A percentile compares a stretch with the other conserved stretches of the same genome.
Conservation (phyloP, 305 asterid species). For the Vinca major region DNA sequence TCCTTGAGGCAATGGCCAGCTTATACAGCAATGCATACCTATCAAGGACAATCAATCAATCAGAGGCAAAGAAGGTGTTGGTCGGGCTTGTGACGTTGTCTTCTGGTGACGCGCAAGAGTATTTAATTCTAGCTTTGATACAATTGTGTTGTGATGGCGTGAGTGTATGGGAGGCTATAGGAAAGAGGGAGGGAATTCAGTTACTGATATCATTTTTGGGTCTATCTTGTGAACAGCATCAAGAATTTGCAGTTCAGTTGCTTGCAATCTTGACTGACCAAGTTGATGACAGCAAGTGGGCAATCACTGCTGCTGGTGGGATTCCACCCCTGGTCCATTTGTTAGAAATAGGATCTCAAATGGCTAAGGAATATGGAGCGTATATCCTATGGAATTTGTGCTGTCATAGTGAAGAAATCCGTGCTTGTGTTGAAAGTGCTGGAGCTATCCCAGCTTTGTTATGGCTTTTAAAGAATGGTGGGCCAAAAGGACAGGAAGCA, state of each 20-base stretch:
- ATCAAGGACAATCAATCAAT: slow-evolving; percentile 34
- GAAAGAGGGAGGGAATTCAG: slow-evolving; percentile 88
- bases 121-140: slow-evolving; percentile 48
- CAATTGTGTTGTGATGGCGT: slow-evolving; percentile 46
- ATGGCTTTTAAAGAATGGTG: slow-evolving; percentile 74
- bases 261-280: slow-evolving; percentile 69
- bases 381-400: slow-evolving; percentile 59
- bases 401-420: slow-evolving; percentile 71
- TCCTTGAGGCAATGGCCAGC: slow-evolving; percentile 81
- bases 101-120: slow-evolving; percentile 59
- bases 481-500: slow-evolving; percentile 60
- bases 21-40: slow-evolving; percentile 52
- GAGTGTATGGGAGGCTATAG: slow-evolving; percentile 74
- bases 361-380: slow-evolving; percentile 62
- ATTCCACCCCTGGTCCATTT: slow-evolving; percentile 84
- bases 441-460: slow-evolving; percentile 64
- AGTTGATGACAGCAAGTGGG: slow-evolving; percentile 94
- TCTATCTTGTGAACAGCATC: slow-evolving; percentile 71
- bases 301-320: slow-evolving; percentile 93
- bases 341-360: slow-evolving; percentile 62
- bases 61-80: slow-evolving; percentile 68
- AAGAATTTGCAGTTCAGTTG: slow-evolving; percentile 74
- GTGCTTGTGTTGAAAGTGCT: slow-evolving; percentile 74
- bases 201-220: slow-evolving; percentile 72
- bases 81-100: slow-evolving; percentile 53